Base-by-base conservation (phyloP, 140 eudicot genomes). In the Flaveria floridana region DNA sequence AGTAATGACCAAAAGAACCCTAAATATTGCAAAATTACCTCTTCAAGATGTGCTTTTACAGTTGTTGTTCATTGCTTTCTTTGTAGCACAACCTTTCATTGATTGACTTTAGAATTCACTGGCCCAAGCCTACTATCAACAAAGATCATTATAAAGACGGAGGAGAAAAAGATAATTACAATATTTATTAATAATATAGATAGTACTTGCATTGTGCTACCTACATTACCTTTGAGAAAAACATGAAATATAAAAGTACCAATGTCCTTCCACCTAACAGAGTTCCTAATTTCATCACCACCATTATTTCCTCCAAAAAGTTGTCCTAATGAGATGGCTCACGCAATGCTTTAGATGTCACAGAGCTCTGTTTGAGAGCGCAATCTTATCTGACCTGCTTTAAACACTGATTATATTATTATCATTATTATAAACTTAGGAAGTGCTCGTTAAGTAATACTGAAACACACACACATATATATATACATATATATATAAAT, bases 41-140 rank as follows among this genome's bases (percentile, higher is more conserved):
- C 91, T 81, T 90, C 84, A 12, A 95, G 95, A 3, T 71, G 79
- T 14, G 89, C 82, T 6, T 52, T 75, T 74, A 66, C 85, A 7
- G 80, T 42, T 13, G 78, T 72, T 75, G 50, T 86, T 65, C 72
- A 18, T 16, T 68, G 88, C 67, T 68, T 84, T 80, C 78, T 78
- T 26, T 80, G 91, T 18, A 47, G 82, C 7, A 9, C 74, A 57
- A 62, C 13, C 72, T 80, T 90, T 21, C 91, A 81, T 63, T 82
- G 87, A 79, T 87, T 87, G 2, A 85, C 56, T 74, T 84, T 88
- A 82, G 72, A 73, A 48, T 65, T 70, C 95, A 87, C 87, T 1
- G 95, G 95, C 37, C 96, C 96, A 82, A 85, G 79, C 96, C 96
- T 90, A 70, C 52, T 76, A 70, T 4, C 1, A 56, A 61, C 46